Base-by-base conservation (phyloP, 1,139 yeast species). In the Yarrowia galli region DNA sequence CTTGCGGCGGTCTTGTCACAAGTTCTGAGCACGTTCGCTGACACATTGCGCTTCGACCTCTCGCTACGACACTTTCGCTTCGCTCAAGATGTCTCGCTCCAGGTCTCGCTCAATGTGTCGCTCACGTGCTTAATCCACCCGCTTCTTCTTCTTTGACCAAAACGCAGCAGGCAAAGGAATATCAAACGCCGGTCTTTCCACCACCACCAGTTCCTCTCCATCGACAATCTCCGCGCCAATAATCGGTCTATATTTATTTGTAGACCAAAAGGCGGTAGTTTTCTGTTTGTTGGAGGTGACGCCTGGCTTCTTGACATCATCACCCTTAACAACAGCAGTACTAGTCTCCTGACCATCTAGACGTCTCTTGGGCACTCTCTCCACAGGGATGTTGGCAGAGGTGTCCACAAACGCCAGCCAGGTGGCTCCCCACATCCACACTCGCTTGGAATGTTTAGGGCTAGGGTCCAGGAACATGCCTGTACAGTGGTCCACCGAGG, bases 381-480 rank as follows among this genome's bases (percentile, higher is more conserved):
- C 78, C 10, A 77, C 73, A 32, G 92, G 90, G 68, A 89, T 79
- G 73, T 89, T 87, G 68, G 83, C 77, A n/a, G 83, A 77, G 70
- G 91, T 80, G 76, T 93, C 95, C 67, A 95, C 84, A 75, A 84
- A 90, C 10, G 89, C 85, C 23, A 93, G 75, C 97, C 97, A 95
- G 67, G 85, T 85, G n/a, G 91, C 83, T 2, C 98, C 97, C 85
- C 91, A 92, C 23, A 92, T 78, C 98, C 98, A 93, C 35, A 89
- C 80, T 56, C 84, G 79, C 67, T 83, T 80, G 1, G 80, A 74
- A n/a, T 38, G 45, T 6, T 61, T 46, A 56, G 77, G 75, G 64
- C 46, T 32, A 56, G 77, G 75, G 65, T 81, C 84, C 28, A 73
- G 74, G 74, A 90, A 91, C 35, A 90, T 78, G 10, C 97, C 97